These are phyloP conservation scores for Boletus rubescentipes DNA, from an alignment of 768 basidiomycete genomes.

Conservation along the genomic window DNA sequence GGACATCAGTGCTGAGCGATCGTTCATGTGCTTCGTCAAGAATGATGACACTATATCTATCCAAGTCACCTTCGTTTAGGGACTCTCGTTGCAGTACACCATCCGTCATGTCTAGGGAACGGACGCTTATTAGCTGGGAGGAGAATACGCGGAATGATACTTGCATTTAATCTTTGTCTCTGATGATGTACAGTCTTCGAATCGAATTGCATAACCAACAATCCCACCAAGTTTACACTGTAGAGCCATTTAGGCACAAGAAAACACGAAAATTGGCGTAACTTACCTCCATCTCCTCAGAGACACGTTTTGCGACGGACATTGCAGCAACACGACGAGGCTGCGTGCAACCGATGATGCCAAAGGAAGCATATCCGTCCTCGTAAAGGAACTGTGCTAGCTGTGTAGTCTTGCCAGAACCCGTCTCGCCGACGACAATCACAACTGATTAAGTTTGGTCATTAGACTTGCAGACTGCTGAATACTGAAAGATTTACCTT, in stretches of 20 bases:
- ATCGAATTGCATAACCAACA: conserved; percentile 97
- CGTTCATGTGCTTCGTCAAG: conserved; percentile 99
- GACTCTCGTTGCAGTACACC: conserved; percentile 98
- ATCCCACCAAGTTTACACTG: conserved; percentile 86
- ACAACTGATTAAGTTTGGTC: conserved; percentile 52
- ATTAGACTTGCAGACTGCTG: not conserved
- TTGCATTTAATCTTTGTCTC: conserved; percentile 97
- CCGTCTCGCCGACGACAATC: conserved; percentile 99
- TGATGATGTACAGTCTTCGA: conserved; percentile 93
- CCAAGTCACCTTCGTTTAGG: conserved; percentile 96
- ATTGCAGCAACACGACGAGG: conserved; percentile 98
- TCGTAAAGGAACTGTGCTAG: conserved; percentile 94
- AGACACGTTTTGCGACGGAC: conserved; percentile 99
- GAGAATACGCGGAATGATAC: conserved; percentile 23
- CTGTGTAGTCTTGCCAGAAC: conserved; percentile 98
- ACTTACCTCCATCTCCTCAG: conserved; percentile 96
- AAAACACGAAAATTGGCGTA: not conserved
- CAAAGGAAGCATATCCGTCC: conserved; percentile 89
- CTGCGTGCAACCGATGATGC: conserved; percentile 95
- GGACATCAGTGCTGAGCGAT: conserved; percentile 93
- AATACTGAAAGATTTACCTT: conserved; percentile 54
- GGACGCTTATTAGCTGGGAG: not conserved
- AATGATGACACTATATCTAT: conserved; percentile 95
- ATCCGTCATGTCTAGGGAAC: conserved; percentile 88
- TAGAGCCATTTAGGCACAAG: conserved; percentile 2